Evolutionary conservation across 495 filamentous ascomycete species (phyloP).

Genomic region (Eremomyces bilateralis): DNA sequence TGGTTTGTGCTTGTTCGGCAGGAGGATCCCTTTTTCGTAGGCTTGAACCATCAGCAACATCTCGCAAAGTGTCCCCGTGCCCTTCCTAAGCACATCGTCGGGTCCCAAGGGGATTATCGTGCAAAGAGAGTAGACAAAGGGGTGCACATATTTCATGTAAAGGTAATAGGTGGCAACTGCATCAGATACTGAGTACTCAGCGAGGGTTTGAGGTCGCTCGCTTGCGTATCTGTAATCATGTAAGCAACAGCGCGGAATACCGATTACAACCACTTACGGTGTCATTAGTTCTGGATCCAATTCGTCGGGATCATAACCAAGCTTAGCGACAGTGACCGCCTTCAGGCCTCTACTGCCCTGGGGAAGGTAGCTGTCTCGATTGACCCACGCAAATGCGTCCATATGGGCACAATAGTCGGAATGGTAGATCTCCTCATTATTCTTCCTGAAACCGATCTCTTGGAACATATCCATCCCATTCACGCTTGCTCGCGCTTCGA

Average conservation of each 20-base stretch:
- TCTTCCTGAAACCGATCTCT: slow-evolving; percentile 90
- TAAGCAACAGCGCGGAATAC: too few relatives aligned
- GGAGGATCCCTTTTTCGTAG: slow-evolving; percentile 71
- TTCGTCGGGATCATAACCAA: slow-evolving; percentile 96
- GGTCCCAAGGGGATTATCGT: slow-evolving; percentile 87
- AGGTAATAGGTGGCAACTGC: slow-evolving; percentile 97
- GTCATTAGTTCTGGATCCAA: slow-evolving; percentile 97
- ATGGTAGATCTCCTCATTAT: slow-evolving; percentile 87
- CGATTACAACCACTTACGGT: slow-evolving; percentile 16
- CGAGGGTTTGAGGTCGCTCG: slow-evolving; percentile 79
- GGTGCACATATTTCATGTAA: slow-evolving; percentile 99
- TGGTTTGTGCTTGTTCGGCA: slow-evolving; percentile 91
- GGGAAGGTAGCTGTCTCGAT: slow-evolving; percentile 90
- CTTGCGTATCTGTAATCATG: slow-evolving; percentile 52
- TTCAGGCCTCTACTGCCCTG: slow-evolving; percentile 96
- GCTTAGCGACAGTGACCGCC: slow-evolving; percentile 89
- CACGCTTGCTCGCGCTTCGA: slow-evolving; percentile 77
- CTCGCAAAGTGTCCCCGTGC: slow-evolving; percentile 92
- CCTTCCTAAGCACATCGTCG: slow-evolving; percentile 83
- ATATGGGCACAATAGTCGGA: slow-evolving; percentile 91
- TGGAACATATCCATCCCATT: slow-evolving; percentile 98
- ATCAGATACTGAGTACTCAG: slow-evolving; percentile 97
- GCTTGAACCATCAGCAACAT: slow-evolving; percentile 99
- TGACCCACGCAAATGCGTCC: slow-evolving; percentile 99
- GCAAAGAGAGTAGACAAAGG: slow-evolving; percentile 96